phyloP scores from a whole-genome alignment of 805 yeast genomes.

The Starmerella etchellsii region DNA sequence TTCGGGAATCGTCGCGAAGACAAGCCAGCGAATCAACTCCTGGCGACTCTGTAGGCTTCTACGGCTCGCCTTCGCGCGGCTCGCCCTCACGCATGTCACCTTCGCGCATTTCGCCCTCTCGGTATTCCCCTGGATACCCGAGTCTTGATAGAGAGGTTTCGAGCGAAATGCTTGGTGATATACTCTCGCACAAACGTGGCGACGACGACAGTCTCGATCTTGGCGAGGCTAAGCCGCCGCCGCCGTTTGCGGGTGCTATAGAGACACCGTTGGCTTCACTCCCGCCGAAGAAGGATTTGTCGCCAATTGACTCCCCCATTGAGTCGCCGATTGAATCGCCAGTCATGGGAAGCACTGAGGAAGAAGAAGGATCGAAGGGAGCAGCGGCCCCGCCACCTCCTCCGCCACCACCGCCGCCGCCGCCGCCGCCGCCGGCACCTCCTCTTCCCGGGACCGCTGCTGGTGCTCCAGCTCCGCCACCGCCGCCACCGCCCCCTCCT shows the following conservation, averaged over 20 bases:
- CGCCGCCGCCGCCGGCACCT: conserved; percentile 26
- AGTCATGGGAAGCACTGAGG: too few species aligned
- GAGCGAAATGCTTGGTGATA: conserved; percentile 10
- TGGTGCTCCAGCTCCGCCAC: conserved; percentile 20
- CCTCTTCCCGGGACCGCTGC: conserved; percentile 27
- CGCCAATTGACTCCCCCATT: too few species aligned
- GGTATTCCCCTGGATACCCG: too few species aligned
- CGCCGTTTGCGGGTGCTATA: neutral
- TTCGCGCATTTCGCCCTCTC: too few species aligned
- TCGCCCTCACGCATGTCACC: too few species aligned
- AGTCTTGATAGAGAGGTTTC: conserved; percentile 7
- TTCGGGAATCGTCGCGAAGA: too few species aligned
- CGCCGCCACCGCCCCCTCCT: conserved; percentile 21
- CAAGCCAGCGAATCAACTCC: too few species aligned
- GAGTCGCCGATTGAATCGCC: too few species aligned
- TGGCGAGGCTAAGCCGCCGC: neutral
- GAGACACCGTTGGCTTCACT: neutral
- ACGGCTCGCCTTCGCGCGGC: too few species aligned
- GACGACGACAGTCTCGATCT: conserved; percentile 1
- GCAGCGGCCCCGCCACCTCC: conserved; percentile 1
- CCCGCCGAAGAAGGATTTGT: neutral
- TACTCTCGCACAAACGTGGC: conserved; percentile 3
- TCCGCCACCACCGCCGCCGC: conserved; percentile 7
- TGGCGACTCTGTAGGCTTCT: too few species aligned
- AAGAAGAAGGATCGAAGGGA: neutral